Evolutionary conservation across 164 flowering plant genomes (phyloP), one percentile per base, ranked within the genome.

Genomic region (Euptelea pleiosperma): DNA sequence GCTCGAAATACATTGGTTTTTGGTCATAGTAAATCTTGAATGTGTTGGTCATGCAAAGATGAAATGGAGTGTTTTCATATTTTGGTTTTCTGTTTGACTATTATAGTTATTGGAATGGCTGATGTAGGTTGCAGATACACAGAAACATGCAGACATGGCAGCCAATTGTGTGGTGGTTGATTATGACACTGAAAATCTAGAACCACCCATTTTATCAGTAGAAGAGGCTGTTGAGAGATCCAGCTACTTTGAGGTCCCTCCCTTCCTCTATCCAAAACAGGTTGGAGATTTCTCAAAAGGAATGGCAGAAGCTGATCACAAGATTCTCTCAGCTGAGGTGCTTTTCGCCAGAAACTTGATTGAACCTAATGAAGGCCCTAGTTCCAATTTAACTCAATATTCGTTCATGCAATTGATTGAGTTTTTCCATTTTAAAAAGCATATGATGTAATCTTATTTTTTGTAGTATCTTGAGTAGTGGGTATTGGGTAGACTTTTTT

Each of bases 181-280:
- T 37, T 92, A 92, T 69, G 89, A 77, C 55, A 52, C 67, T 35
- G 87, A 76, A 56, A 73, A 80, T 68, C 42, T 87, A 15, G 91
- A 82, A 48, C 75, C 82, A 4, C 93, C 96, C 6, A 89, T 92
- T 57, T 72, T 92, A 64, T 73, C 93, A 22, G 87, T 92, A n/a
- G 91, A 92, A 77, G 89, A 89, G 52, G 98, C 98, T 54, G 96
- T 84, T 62, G 68, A 75, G 66, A 79, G 79, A 63, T 84, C 90
- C 26, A 89, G 97, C 75, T 74, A 87, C 62, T 80, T 84, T 64
- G 87, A 82, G 57, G 76, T 82, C 55, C 98, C 98, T 63, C 57
- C 95, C 50, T 64, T 69, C 24, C 2, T 83, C 3, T 9, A 26
- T 47, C 89, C 95, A 11, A 60, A 68, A 58, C 75, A 65, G 43